Evolutionary conservation across 306 rosid species (phyloP).

Genomic region (Hippophae rhamnoides): DNA sequence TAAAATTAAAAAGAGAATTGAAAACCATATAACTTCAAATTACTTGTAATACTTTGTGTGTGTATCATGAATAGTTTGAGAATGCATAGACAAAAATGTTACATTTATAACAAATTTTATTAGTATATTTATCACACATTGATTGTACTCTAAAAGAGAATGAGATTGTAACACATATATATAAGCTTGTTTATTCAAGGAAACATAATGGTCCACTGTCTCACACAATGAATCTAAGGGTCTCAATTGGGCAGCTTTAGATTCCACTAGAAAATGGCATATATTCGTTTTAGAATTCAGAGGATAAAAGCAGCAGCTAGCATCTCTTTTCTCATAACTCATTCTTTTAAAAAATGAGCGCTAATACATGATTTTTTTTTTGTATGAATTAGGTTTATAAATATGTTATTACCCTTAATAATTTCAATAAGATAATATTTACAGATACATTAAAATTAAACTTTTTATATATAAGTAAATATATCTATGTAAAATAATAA

Average conservation of each 20-base stretch:
- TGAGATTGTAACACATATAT: neutral
- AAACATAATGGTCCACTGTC: constrained; percentile 18
- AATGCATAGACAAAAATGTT: too few relatives aligned
- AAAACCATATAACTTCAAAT: too few relatives aligned
- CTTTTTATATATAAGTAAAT: too few relatives aligned
- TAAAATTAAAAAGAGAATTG: neutral
- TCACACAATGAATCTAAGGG: constrained; percentile 8
- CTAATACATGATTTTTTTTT: neutral
- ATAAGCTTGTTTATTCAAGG: constrained; percentile 6
- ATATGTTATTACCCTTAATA: neutral
- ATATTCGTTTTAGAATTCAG: constrained; percentile 28
- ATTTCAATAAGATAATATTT: neutral
- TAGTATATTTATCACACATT: too few relatives aligned
- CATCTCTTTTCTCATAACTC: constrained; percentile 11
- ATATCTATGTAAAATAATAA: too few relatives aligned
- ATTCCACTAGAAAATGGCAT: constrained; percentile 34
- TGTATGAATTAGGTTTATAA: neutral
- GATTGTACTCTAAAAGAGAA: too few relatives aligned
- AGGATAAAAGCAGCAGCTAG: constrained; percentile 4
- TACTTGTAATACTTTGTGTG: too few relatives aligned
- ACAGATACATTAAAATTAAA: too few relatives aligned
- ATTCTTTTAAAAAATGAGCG: constrained; percentile 10
- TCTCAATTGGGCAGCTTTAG: constrained; percentile 13
- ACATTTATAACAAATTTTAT: too few relatives aligned
- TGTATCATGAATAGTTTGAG: too few relatives aligned